Base-by-base conservation (phyloP, 106 monocot genomes). In the Cymbidium sinense region DNA sequence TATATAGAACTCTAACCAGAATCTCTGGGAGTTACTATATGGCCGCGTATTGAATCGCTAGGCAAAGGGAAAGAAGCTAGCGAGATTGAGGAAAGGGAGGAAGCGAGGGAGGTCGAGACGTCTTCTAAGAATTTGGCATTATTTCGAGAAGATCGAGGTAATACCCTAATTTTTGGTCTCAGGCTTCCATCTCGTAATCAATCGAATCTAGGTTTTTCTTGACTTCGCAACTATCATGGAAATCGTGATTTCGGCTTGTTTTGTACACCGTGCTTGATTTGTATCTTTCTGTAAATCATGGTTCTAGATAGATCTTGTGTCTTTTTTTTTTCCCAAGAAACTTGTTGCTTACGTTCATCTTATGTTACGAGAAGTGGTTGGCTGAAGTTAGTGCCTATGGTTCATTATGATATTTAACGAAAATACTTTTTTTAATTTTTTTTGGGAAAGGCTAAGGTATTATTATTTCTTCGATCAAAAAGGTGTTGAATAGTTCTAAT, bases 61-160 rank as follows among this genome's bases (percentile, higher is more conserved):
- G 17, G 47, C 47, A 47, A 13, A 15, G 13, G 13, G 13, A 13
- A 47, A 47, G 13, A 39, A 23, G n/a, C 58, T 4, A 58, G 58
- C 58, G 58, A 5, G 4, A 20, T 52, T 15, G 52, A 52, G 58
- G 2, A 51, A 51, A 51, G 17, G 51, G 17, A 12, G 19, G 51
- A 51, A 23, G 58, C 58, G 0, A 58, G 23, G n/a, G 58, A 5
- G 4, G 8, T 58, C 58, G 58, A 58, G 58, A 23, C 23, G 23
- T n/a, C 58, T 82, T 73, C 3, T 18, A 73, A 73, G 72, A 20
- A 76, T 80, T 58, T 6, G 23, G n/a, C n/a, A 47, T 47, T 47
- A 47, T 13, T 47, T 47, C 17, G 47, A 47, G 13, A 11, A 13
- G 47, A 47, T 23, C 20, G 23, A 5, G 58, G 58, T 58, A 58